Percentiles rank a stretch among this genome's conserved stretches.
Conservation (phyloP, 306 rosid genomes). For the Senna siamea region DNA sequence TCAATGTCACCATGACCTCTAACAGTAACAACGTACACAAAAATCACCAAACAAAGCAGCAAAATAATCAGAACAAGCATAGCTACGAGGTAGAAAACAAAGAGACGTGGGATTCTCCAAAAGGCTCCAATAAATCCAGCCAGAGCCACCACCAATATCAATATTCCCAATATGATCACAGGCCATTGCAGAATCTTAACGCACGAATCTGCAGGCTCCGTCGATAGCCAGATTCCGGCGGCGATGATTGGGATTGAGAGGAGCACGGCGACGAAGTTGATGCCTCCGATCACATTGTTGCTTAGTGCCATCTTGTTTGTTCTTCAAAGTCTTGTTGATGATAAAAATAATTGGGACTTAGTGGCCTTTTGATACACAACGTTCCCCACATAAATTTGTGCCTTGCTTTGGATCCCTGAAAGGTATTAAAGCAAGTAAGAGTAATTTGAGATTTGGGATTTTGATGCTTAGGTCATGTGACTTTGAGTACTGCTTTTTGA, state of each 20-base stretch:
- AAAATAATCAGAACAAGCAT: conserved; percentile 70
- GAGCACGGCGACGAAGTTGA: conserved; percentile 75
- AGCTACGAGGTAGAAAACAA: conserved; percentile 61
- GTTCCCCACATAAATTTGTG: conserved; percentile 41
- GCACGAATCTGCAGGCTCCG: conserved; percentile 77
- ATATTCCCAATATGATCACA: conserved; percentile 60
- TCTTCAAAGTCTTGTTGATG: background rate
- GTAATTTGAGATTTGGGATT: conserved; percentile 28
- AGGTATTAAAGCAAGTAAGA: conserved; percentile 33
- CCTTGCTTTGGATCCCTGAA: conserved; percentile 51
- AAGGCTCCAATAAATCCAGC: conserved; percentile 82
- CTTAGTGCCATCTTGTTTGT: conserved; percentile 64
- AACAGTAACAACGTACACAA: conserved; percentile 65
- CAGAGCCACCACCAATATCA: conserved; percentile 61
- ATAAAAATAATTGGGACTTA: background rate
- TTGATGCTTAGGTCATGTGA: conserved; percentile 29
- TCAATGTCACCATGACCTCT: conserved; percentile 77
- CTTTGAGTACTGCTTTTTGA: conserved; percentile 34
- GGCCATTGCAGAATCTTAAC: conserved; percentile 87
- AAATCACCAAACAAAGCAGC: conserved; percentile 62
- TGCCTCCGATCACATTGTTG: conserved; percentile 71
- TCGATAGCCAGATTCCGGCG: conserved; percentile 85
- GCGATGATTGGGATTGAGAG: conserved; percentile 85
- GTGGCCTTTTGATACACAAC: conserved; percentile 12
- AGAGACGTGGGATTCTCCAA: conserved; percentile 71